Conservation (phyloP, 768 basidiomycete species). For the Suillus subluteus region DNA sequence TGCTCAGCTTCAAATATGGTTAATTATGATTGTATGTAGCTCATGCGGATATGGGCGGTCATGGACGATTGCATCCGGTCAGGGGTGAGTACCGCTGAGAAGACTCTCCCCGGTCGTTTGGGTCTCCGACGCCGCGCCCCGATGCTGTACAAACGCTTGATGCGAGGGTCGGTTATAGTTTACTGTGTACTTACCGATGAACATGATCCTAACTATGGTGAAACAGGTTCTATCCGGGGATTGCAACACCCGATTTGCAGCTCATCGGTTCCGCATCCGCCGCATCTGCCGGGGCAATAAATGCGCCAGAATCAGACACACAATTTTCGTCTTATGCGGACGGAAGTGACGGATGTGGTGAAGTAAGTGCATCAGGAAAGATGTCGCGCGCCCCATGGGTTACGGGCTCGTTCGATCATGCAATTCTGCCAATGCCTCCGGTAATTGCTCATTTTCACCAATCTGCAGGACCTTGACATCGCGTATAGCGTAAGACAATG, state of each 20-base stretch:
- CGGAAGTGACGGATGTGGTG: slow-evolving; percentile 10
- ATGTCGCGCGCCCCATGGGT: slow-evolving; percentile 46
- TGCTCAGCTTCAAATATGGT: slow-evolving; percentile 8
- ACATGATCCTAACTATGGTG: slow-evolving; percentile 24
- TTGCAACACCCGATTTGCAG: slow-evolving; percentile 40
- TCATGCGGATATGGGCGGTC: slow-evolving; percentile 84
- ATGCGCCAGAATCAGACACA: slow-evolving; percentile 24
- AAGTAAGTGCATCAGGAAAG: slow-evolving; percentile 7
- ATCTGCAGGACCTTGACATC: slow-evolving; percentile 12
- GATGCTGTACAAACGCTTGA: slow-evolving; percentile 84
- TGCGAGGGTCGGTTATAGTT: slow-evolving; percentile 68
- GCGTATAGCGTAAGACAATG: slow-evolving; percentile 70
- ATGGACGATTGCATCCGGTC: slow-evolving; percentile 92
- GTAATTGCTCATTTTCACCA: slow-evolving; percentile 45
- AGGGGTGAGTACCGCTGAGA: slow-evolving; percentile 81
- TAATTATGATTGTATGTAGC: slow-evolving; percentile 27
- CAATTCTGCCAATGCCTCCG: slow-evolving; percentile 80
- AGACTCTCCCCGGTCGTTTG: slow-evolving; percentile 86
- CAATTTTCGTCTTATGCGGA: slow-evolving; percentile 4
- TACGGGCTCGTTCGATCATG: slow-evolving; percentile 79
- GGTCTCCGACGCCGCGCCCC: slow-evolving; percentile 82
- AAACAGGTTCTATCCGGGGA: slow-evolving; percentile 52
- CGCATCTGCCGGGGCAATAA: slow-evolving; percentile 24
- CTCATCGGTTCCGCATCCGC: slow-evolving; percentile 37
- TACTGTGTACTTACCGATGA: not conserved